Base-by-base conservation (phyloP, 345 rosid species). In the Geranium brycei region DNA sequence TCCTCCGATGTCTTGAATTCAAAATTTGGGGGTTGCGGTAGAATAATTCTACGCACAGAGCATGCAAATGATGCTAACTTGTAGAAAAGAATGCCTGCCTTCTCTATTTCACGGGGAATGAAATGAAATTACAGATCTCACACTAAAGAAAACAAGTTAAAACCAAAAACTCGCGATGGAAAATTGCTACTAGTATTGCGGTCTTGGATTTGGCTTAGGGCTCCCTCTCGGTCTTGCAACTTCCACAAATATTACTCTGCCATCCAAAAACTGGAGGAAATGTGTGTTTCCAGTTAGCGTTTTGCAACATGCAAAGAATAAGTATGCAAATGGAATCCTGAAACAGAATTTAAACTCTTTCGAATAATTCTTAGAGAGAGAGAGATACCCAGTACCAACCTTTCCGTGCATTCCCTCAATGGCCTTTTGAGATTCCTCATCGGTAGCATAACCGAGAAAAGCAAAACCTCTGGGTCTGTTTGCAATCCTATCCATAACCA, bases 371-470 rank as follows among this genome's bases (percentile, higher is more conserved):
- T 31, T 17, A 16, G 32, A 30, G 31, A 60, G 38, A 8, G 15
- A 19, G 11, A 16, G 32, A 30, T 31, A 60, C 4, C 58, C 53
- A 8, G 59, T 17, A 59, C 60, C 69, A 75, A 87, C 96, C 96
- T 87, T 87, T 57, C 95, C 91, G 57, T 89, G 95, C 95, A 89
- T 89, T 73, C 91, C 96, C 69, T 87, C 68, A 35, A 87, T 78
- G 63, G 95, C 96, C 40, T 80, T 83, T 28, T 47, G 77, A 11
- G 95, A 82, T 70, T 87, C 91, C 64, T 87, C 95, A 77, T 82
- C 89, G 14, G 85, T 82, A 47, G 79, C 79, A 65, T 89, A 89
- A 17, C 80, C 76, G 19, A 89, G 66, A 66, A 89, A 89, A 17
- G 95, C 96, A 75, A 87, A 90, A 3, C 91, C 95, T 73, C 84